Evolutionary conservation across 73 alveolate genomes (phyloP).

Genomic region (Symbiodinium pilosum): DNA sequence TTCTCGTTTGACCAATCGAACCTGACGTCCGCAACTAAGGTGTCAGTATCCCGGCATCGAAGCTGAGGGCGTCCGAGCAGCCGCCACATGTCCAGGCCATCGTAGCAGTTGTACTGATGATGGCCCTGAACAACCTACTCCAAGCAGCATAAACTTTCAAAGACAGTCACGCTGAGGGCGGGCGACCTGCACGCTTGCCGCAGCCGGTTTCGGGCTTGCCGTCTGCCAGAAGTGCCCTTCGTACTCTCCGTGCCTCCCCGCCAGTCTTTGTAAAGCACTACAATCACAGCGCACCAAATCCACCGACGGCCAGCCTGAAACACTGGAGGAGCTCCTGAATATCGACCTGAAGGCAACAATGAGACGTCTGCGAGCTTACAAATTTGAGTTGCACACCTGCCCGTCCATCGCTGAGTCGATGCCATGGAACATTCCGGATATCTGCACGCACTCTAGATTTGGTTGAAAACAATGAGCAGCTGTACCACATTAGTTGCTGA

Average conservation of each 20-base stretch:
- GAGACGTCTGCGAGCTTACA: no score
- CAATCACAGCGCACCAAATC: not conserved
- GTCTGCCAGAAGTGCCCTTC: constrained; percentile 4
- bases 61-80: not conserved
- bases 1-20: constrained; percentile 76
- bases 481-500: no score
- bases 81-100: constrained; percentile 81
- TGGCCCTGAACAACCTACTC: not conserved
- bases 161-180: no score
- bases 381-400: no score
- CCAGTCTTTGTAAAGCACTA: not conserved
- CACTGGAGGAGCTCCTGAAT: constrained; percentile 39
- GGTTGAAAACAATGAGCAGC: not conserved
- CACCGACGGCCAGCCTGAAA: constrained; percentile 25
- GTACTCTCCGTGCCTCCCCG: not conserved
- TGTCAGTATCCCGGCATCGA: no score
- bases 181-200: not conserved
- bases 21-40: not conserved
- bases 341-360: constrained; percentile 34
- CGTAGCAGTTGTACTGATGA: constrained; percentile 26
- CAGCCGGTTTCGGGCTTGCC: not conserved
- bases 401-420: constrained; percentile 52
- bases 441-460: not conserved
- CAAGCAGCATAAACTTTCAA: no score
- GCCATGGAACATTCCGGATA: constrained; percentile 59